Base-by-base conservation (phyloP, 768 basidiomycete species). In the Xerocomus brunneocitrinus region DNA sequence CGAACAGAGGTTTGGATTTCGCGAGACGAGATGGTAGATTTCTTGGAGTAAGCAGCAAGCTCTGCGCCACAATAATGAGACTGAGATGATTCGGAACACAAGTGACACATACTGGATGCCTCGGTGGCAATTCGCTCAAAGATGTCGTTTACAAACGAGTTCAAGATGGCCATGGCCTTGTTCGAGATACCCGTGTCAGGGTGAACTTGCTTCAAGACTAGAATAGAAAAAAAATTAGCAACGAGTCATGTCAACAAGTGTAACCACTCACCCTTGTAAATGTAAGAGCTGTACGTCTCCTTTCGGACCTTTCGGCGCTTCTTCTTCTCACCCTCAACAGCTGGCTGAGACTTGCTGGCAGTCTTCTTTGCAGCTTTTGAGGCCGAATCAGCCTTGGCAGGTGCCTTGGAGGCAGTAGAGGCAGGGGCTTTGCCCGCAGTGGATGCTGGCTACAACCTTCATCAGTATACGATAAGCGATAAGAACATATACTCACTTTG, bases 131-230 rank as follows among this genome's bases (percentile, higher is more conserved):
- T 87, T 41, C 87, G 82, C 72, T 89, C 88, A 63, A 89, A 89
- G 66, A 89, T 89, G 61, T 89, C 87, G 66, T 89, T 89, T 62
- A 89, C 87, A 67, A 89, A 89, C 0, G 87, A 89, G 77, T 89
- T 86, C 59, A 87, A 74, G 68, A 89, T 89, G 49, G 86, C 83
- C 19, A 19, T 19, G 19, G 19, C 19, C 19, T 19, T 19, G 19
- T 19, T 19, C 1, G 19, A 19, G 19, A 92, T 91, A 84, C 90
- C 91, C 57, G 90, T 91, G 72, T 91, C 91, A 56, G 91, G 91
- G 79, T 92, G 91, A 54, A 92, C 91, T 74, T 92, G 90, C 78
- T 89, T 91, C 68, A 92, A 78, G 63, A 91, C 90, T 87, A 6
- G 14, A 0, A n/a, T 4, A 5, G 30, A 31, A 5, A 36, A 19